A percentile compares a stretch with the other conserved stretches of the same genome.
Conservation (phyloP, 2,329 filamentous ascomycete species). For the Thelonectria olida region DNA sequence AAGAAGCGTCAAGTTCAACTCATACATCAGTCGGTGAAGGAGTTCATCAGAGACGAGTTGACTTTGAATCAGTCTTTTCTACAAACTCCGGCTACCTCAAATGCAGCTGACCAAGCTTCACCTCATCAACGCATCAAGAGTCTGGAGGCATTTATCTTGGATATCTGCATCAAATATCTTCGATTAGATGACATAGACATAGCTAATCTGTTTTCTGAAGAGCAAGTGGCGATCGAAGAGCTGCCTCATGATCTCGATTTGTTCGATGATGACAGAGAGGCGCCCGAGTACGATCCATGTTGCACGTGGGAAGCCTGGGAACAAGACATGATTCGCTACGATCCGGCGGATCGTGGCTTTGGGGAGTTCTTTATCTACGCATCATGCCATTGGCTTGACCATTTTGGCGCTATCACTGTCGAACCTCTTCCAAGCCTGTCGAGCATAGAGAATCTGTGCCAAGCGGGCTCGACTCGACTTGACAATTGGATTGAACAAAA, state of each 20-base stretch:
- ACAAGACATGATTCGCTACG: slow-evolving; percentile 40
- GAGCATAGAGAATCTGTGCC: slow-evolving; percentile 34
- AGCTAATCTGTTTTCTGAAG: slow-evolving; percentile 40
- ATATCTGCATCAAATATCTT: slow-evolving; percentile 41
- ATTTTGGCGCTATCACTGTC: slow-evolving; percentile 36
- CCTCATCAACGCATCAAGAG: slow-evolving; percentile 25
- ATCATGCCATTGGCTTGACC: slow-evolving; percentile 47
- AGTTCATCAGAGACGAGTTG: slow-evolving; percentile 15
- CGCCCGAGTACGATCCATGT: slow-evolving; percentile 29
- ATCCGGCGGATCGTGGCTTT: slow-evolving; percentile 33
- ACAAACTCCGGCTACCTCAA: slow-evolving; percentile 17
- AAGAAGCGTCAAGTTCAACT: slow-evolving; percentile 30
- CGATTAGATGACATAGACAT: slow-evolving; percentile 40
- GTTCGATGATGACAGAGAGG: slow-evolving; percentile 32
- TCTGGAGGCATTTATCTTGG: slow-evolving; percentile 34
- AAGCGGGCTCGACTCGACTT: slow-evolving; percentile 40
- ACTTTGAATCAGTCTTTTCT: not conserved
- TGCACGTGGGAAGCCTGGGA: slow-evolving; percentile 45
- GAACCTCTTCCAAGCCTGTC: slow-evolving; percentile 28
- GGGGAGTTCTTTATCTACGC: slow-evolving; percentile 45
- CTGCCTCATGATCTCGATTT: slow-evolving; percentile 26
- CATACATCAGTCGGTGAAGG: slow-evolving; percentile 30
- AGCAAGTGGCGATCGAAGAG: slow-evolving; percentile 28
- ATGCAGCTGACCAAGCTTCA: not conserved
- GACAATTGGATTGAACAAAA: slow-evolving; percentile 46